phyloP scores from a whole-genome alignment of 2,329 filamentous ascomycete species.

The Phyllosticta paracitricarpa region DNA sequence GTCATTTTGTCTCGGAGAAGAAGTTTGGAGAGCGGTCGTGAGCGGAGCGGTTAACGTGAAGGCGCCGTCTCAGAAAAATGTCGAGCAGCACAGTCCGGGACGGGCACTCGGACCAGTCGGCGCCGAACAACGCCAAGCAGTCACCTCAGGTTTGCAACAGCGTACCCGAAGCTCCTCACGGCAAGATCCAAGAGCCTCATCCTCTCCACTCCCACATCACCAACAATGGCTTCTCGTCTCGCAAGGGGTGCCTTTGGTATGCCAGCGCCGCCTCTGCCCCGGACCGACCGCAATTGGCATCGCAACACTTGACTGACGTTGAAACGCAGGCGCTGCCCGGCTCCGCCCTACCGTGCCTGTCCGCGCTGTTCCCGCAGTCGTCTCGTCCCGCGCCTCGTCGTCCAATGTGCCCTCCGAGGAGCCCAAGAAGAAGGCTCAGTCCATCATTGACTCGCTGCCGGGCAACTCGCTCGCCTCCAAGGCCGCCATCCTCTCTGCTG shows the following conservation, averaged over 20 bases:
- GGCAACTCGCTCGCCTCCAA: constrained; percentile 90
- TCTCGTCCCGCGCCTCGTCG: constrained; percentile 61
- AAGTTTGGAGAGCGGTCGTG: neutral
- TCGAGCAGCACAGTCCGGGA: neutral
- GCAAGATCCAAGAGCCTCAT: constrained; percentile 20
- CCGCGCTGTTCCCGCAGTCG: constrained; percentile 65
- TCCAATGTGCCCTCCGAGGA: constrained; percentile 76
- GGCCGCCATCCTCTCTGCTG: constrained; percentile 91
- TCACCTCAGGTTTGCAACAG: constrained; percentile 8
- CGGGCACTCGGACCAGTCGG: neutral
- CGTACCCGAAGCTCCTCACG: constrained; percentile 15
- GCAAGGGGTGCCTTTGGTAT: constrained; percentile 90
- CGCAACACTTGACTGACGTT: constrained; percentile 19
- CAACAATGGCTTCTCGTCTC: constrained; percentile 95
- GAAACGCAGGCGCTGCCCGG: constrained; percentile 67
- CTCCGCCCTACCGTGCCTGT: constrained; percentile 66
- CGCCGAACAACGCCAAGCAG: constrained; percentile 10
- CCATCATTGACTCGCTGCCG: constrained; percentile 84
- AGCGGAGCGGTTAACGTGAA: neutral
- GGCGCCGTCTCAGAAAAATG: constrained; percentile 5
- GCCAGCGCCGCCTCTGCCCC: constrained; percentile 32
- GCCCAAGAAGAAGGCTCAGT: constrained; percentile 94
- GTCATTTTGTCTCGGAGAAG: constrained; percentile 23
- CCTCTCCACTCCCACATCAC: constrained; percentile 29
- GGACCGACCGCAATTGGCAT: constrained; percentile 31